Percentiles rank a stretch among this genome's conserved stretches.
Conservation (phyloP, 169 alveolate genomes). For the Plasmodium sp. region DNA sequence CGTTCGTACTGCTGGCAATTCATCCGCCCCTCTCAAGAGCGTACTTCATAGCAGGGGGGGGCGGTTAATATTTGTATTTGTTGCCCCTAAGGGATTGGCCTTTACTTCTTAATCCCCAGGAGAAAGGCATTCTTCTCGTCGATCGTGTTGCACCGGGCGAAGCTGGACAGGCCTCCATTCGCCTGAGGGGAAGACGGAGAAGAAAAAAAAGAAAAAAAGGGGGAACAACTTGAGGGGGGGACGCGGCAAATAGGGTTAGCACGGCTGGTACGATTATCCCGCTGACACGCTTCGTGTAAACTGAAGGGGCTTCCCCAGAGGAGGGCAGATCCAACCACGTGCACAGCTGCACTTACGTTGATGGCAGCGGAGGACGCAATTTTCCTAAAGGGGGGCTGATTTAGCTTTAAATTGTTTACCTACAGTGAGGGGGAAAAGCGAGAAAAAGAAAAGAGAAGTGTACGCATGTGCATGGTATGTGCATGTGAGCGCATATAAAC, state of each 20-base stretch:
- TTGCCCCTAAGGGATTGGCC: not conserved
- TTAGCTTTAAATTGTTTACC: slow-evolving; percentile 68
- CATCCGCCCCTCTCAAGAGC: not conserved
- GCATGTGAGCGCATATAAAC: not conserved
- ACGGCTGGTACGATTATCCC: not conserved
- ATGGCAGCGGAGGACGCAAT: slow-evolving; percentile 71
- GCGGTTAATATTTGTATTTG: not conserved
- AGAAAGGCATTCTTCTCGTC: slow-evolving; percentile 57
- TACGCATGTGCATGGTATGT: not conserved
- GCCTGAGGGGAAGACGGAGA: not conserved
- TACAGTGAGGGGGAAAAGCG: not conserved
- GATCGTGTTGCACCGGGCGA: slow-evolving; percentile 50
- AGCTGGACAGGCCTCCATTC: slow-evolving; percentile 68
- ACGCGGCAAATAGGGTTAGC: not conserved
- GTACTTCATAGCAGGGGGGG: not conserved
- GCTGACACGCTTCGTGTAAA: not conserved
- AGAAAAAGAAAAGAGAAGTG: not conserved
- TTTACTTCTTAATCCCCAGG: slow-evolving; percentile 64
- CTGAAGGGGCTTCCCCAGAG: not conserved
- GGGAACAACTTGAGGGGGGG: not conserved
- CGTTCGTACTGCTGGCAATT: not conserved
- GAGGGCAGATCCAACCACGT: not conserved
- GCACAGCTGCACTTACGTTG: slow-evolving; percentile 18
- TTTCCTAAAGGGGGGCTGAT: slow-evolving; percentile 42
- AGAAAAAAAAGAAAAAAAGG: not conserved